phyloP scores from a whole-genome alignment of 345 rosid species.

The Stellera chamaejasme region DNA sequence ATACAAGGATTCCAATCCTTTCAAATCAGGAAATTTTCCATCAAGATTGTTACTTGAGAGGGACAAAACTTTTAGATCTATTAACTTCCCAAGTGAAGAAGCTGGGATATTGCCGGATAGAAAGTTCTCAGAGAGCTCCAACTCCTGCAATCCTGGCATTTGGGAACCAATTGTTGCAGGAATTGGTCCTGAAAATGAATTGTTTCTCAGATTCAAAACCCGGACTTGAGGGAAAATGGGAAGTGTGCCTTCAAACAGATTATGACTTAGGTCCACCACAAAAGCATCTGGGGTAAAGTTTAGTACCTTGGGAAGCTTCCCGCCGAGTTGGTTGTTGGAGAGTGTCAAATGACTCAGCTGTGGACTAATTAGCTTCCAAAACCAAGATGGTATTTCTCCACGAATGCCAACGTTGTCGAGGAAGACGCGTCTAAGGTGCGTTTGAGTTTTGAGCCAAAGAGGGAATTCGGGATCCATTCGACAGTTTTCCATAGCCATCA shows the following conservation, averaged over 20 bases:
- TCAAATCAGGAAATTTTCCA: too few relatives aligned
- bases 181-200: too few relatives aligned
- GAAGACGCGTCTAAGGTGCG: not conserved
- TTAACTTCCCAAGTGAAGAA: too few relatives aligned
- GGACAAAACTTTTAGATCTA: too few relatives aligned
- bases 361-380: constrained; percentile 7
- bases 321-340: constrained; percentile 13
- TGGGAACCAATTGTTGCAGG: not conserved
- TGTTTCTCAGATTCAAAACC: too few relatives aligned
- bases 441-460: constrained; percentile 20
- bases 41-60: too few relatives aligned
- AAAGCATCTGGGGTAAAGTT: not conserved
- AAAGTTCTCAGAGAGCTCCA: too few relatives aligned
- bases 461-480: constrained; percentile 22
- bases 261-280: too few relatives aligned
- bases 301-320: constrained; percentile 11
- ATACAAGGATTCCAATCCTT: not conserved
- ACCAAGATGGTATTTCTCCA: constrained; percentile 12
- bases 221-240: too few relatives aligned
- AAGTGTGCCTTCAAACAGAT: not conserved
- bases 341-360: constrained; percentile 7
- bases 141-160: not conserved
- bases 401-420: constrained; percentile 15
- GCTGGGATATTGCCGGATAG: too few relatives aligned
- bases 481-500: not conserved